Conservation (phyloP, 73 alveolate species). For the Paramecium bursaria region DNA sequence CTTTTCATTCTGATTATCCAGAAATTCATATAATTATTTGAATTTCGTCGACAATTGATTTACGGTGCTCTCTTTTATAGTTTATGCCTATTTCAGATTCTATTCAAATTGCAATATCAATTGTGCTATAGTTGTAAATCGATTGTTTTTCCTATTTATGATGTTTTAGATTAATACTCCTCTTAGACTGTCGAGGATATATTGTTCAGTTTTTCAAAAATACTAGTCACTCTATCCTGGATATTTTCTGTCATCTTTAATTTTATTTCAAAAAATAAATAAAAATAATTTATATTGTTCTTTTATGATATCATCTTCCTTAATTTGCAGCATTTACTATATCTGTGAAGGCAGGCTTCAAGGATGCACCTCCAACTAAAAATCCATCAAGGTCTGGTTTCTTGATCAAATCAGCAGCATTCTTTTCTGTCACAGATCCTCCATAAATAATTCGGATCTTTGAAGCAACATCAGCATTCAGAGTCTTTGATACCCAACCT, state of each 20-base stretch:
- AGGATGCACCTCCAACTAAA: constrained; percentile 97
- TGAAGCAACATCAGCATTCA: constrained; percentile 77
- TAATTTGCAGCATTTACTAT: constrained; percentile 75
- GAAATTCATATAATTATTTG: constrained; percentile 10
- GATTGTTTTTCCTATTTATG: constrained; percentile 29
- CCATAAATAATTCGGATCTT: constrained; percentile 97
- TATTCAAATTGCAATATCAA: constrained; percentile 12
- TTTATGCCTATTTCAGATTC: constrained; percentile 22
- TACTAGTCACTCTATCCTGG: constrained; percentile 34
- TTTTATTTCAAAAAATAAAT: not conserved
- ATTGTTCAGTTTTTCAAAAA: constrained; percentile 39
- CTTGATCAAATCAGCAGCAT: constrained; percentile 94
- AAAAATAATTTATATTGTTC: not conserved
- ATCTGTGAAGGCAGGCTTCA: constrained; percentile 86
- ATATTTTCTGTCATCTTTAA: constrained; percentile 29
- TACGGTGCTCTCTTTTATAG: not conserved
- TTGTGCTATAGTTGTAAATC: constrained; percentile 14
- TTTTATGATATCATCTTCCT: not conserved
- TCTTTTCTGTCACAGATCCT: constrained; percentile 97
- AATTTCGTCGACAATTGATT: constrained; percentile 41
- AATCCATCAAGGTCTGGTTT: constrained; percentile 96
- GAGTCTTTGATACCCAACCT: constrained; percentile 86
- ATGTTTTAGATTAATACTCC: constrained; percentile 1
- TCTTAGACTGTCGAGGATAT: not conserved
- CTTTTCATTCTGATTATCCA: constrained; percentile 44